Conservation (phyloP, 2,329 filamentous ascomycete species). For the Aspergillus sp. region DNA sequence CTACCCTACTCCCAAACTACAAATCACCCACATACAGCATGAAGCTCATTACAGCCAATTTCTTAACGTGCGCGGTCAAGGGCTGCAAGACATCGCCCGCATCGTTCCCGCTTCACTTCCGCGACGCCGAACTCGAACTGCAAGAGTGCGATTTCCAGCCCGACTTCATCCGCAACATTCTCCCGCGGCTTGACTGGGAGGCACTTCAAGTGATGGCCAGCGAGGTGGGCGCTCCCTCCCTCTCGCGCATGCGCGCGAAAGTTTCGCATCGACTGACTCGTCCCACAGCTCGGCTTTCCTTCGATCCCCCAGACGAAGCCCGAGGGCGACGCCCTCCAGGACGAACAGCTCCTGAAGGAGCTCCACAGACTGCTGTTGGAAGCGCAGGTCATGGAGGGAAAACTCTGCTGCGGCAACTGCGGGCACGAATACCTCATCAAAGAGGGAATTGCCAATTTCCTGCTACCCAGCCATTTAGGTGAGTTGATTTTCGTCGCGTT, state of each 20-base stretch:
- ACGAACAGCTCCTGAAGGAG: slow-evolving; percentile 71
- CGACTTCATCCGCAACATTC: slow-evolving; percentile 76
- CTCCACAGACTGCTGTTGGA: slow-evolving; percentile 81
- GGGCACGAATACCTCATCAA: slow-evolving; percentile 92
- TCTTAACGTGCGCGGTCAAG: slow-evolving; percentile 94
- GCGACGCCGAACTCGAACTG: slow-evolving; percentile 85
- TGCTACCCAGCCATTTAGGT: slow-evolving; percentile 86
- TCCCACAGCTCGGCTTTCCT: slow-evolving; percentile 73
- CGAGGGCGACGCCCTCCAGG: slow-evolving; percentile 59
- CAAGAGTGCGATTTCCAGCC: slow-evolving; percentile 79
- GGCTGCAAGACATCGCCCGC: slow-evolving; percentile 77
- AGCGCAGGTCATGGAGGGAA: slow-evolving; percentile 85
- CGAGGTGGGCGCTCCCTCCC: slow-evolving; percentile 49
- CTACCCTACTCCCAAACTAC: no score
- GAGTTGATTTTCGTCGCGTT: slow-evolving; percentile 5
- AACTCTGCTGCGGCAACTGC: slow-evolving; percentile 85
- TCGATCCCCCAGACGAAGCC: slow-evolving; percentile 66
- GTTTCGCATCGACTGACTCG: slow-evolving; percentile 5
- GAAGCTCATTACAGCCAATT: slow-evolving; percentile 96
- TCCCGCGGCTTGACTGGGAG: slow-evolving; percentile 85
- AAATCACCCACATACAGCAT: no score
- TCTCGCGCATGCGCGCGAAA: no score
- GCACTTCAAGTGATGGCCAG: slow-evolving; percentile 72
- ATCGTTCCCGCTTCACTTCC: slow-evolving; percentile 88
- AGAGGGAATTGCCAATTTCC: slow-evolving; percentile 94